Base-by-base conservation (phyloP, 1,284 basidiomycete genomes). In the Anthracocystis panici-leucophaei region DNA sequence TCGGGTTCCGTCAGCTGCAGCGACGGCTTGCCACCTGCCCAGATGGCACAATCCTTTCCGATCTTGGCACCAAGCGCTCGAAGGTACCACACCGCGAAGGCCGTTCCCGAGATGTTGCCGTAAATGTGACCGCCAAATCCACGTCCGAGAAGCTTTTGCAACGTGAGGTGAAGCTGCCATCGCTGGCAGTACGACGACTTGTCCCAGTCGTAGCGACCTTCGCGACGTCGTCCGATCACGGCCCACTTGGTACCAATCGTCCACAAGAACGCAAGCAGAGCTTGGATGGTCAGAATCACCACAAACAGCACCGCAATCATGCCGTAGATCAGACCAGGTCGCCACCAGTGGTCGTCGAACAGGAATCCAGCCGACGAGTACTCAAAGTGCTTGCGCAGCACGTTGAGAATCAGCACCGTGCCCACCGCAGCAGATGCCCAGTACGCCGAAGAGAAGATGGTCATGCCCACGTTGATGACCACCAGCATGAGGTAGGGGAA, bases 181-280 rank as follows among this genome's bases (percentile, higher is more conserved):
- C 83, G 78, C 65, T 85, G 83, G 54, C 83, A 85, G 69, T 85
- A 85, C 63, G 78, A 82, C 57, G 82, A 84, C 78, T 80, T 82
- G 74, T 85, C 82, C 83, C 83, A 85, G 57, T 85, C 83, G 76
- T 84, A 85, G 41, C 82, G 77, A n/a, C 83, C 83, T 56, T 85
- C 83, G 42, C 80, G 78, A 51, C 83, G 74, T 8, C 82, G 75
- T 21, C 83, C 83, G 58, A 85, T 85, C 25, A 85, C 61, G 2
- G 77, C 68, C 83, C 83, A 85, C 61, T 85, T 85, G 41, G 83
- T 84, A 4, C 45, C 74, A 45, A 85, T 76, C 35, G 81, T 78
- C 83, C 83, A 85, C 14, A 46, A 20, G 51, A 85, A 78, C 3
- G 83, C 78, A 20, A 84, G 59, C 21, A 83, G 20, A 21, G 78